Evolutionary conservation across 1,284 basidiomycete species (phyloP).

Genomic region (Trametes pubescens): DNA sequence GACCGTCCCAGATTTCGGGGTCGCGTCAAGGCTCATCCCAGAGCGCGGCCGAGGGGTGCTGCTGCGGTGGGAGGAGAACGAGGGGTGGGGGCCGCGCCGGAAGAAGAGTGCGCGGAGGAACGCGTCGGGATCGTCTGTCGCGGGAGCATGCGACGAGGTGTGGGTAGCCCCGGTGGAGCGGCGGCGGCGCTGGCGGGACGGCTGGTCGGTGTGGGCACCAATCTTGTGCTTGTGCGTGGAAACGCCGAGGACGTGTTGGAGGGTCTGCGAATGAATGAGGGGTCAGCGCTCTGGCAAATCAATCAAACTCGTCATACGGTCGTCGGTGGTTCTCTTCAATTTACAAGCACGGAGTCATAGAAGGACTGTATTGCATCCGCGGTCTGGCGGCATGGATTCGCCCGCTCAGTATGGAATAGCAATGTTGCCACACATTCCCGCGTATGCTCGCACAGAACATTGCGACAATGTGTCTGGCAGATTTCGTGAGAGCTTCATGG

Average conservation of each 20-base stretch:
- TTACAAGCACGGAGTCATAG: neutral
- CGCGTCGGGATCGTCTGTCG: constrained; percentile 38
- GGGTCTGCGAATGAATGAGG: constrained; percentile 50
- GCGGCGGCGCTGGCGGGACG: neutral
- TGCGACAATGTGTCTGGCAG: neutral
- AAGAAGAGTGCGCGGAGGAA: constrained; percentile 67
- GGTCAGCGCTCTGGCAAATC: constrained; percentile 7
- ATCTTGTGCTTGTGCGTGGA: constrained; percentile 65
- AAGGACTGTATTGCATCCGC: neutral
- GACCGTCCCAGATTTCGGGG: constrained; percentile 26
- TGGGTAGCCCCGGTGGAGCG: constrained; percentile 7
- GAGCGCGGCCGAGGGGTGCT: constrained; percentile 39
- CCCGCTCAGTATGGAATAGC: neutral
- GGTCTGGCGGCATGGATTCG: neutral
- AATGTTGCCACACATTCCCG: neutral
- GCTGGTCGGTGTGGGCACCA: constrained; percentile 36
- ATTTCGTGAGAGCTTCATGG: neutral
- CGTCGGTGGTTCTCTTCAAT: neutral
- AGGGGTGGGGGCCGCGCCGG: constrained; percentile 34
- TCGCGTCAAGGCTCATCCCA: constrained; percentile 33
- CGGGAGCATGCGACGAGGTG: constrained; percentile 11
- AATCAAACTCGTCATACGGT: constrained; percentile 5
- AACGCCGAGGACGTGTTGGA: constrained; percentile 66
- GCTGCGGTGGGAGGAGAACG: constrained; percentile 60
- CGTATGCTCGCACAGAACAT: neutral